These are phyloP conservation scores for Phoma herbarum DNA, from an alignment of 2,329 filamentous ascomycete genomes.

Conservation along the genomic window DNA sequence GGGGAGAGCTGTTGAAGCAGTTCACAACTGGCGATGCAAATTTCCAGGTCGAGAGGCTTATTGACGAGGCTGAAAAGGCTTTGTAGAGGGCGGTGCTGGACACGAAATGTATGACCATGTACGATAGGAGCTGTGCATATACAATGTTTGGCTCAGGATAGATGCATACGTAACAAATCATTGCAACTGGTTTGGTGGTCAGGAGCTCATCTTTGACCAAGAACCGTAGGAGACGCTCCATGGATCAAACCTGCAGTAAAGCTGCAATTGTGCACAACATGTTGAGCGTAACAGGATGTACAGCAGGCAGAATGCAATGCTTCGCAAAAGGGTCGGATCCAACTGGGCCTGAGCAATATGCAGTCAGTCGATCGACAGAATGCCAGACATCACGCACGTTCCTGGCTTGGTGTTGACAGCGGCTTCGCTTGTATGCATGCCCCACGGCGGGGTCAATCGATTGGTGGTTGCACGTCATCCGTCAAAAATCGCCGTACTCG, in stretches of 20 bases:
- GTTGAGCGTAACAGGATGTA: not conserved
- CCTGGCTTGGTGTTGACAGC: constrained; percentile 5
- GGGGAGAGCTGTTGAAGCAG: constrained; percentile 73
- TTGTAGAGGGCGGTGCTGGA: constrained; percentile 28
- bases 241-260: not conserved
- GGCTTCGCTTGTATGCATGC: constrained; percentile 17
- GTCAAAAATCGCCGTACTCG: constrained; percentile 27
- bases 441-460: constrained; percentile 1
- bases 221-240: not conserved
- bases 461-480: not conserved
- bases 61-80: constrained; percentile 89
- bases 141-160: not conserved
- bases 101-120: constrained; percentile 7
- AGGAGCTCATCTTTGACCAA: not conserved
- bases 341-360: not conserved
- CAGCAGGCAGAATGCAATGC: not conserved
- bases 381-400: constrained; percentile 2
- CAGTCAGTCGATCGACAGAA: not conserved
- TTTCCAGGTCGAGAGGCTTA: constrained; percentile 84
- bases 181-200: not conserved
- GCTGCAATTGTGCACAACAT: not conserved
- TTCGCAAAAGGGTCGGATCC: not conserved
- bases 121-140: constrained; percentile 6
- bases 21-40: constrained; percentile 80
- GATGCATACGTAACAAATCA: not conserved